Evolutionary conservation across 768 basidiomycete genomes (phyloP), one percentile per base, ranked within the genome.

Genomic region (Xanthoconium purpureum): DNA sequence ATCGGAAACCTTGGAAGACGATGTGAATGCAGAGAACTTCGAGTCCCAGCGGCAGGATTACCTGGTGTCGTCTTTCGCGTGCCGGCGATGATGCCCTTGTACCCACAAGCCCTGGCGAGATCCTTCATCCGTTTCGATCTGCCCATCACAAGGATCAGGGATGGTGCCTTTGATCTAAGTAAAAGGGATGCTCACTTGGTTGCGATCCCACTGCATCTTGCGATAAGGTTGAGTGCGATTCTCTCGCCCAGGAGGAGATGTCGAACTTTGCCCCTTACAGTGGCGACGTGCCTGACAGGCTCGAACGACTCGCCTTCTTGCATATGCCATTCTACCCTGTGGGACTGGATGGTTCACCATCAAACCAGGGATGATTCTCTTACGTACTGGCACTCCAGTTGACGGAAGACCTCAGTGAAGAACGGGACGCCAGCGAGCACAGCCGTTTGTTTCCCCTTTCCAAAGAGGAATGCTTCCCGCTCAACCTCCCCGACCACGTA

Each of bases 61-160:
- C 89, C 94, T 33, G 96, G 96, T 2, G 96, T 98, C 1, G 96
- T 99, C 79, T 99, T 99, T 56, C 96, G 80, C 28, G 96, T 99
- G 14, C 96, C 96, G 18, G 96, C 96, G 55, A 99, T 82, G 60
- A 88, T 84, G 6, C 96, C 96, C 51, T 83, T 80, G 76, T 87
- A 98, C 0, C 94, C 94, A 57, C 82, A 84, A 15, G 80, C 78
- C 54, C 81, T 73, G 3, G 95, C 94, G 17, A 91, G 78, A 65
- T 91, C 88, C 63, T 87, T 85, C 69, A 95, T 83, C 50, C 74
- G 78, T 66, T 88, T 88, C 30, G 96, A 98, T 70, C 95, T 98
- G 61, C 24, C 37, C 32, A 54, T 12, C 37, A 45, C 44, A 11
- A 13, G n/a, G 14, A 28, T 65, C 28, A 55, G 45, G 5, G 20